Evolutionary conservation across 2,329 filamentous ascomycete genomes (phyloP).

Genomic region (Chrysosporium keratinophilum): DNA sequence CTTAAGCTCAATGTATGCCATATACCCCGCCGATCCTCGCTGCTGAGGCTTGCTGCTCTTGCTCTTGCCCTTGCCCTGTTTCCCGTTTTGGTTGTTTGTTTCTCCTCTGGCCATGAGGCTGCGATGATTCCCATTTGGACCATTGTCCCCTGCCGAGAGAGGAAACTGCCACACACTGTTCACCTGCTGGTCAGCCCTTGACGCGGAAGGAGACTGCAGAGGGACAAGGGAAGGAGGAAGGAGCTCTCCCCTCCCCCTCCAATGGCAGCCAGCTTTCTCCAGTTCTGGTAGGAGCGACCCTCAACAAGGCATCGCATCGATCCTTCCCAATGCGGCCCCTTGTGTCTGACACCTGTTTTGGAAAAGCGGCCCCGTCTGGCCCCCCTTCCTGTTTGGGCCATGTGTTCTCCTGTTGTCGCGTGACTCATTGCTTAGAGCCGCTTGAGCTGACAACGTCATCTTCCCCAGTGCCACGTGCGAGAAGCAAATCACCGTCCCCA

Average conservation of each 20-base stretch:
- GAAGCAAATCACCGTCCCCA: constrained; percentile 53
- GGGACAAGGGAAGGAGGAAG: neutral
- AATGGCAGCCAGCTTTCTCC: constrained; percentile 15
- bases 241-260: neutral
- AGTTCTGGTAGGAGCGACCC: constrained; percentile 13
- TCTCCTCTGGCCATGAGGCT: neutral
- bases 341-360: neutral
- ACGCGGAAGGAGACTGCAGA: neutral
- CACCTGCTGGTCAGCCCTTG: neutral
- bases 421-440: neutral
- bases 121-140: constrained; percentile 1
- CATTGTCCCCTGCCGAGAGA: neutral
- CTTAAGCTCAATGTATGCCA: neutral
- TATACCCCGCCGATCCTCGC: neutral
- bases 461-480: constrained; percentile 50
- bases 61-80: neutral
- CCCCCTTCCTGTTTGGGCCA: neutral
- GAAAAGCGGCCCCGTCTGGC: neutral
- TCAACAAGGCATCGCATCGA: neutral
- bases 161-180: neutral
- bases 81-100: neutral
- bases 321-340: neutral
- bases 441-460: neutral
- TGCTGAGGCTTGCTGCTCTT: neutral
- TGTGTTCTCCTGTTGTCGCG: no score